Evolutionary conservation across 129 eudicot species (phyloP), one percentile per base, ranked within the genome.

Genomic region (Solidago caesia): DNA sequence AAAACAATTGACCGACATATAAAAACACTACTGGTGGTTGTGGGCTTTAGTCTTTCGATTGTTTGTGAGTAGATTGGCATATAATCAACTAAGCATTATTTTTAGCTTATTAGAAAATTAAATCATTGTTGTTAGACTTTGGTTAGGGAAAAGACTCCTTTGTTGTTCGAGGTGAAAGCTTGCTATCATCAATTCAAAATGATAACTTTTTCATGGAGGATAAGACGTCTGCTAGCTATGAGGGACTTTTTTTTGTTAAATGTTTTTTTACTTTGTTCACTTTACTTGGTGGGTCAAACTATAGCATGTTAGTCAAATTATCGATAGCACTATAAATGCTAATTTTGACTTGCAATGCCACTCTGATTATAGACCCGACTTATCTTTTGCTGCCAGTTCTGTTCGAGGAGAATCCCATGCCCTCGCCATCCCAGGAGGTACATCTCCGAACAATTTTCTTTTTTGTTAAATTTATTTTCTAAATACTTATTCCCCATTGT

Each of bases 171-270:
- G 92, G 98, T 56, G 86, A 92, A 88, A 83, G 80, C 76, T 78
- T 87, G 16, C 53, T 81, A 33, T 88, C 92, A 58, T 81, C 90
- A 87, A 62, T 65, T 25, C 73, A 75, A 25, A 96, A 81, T 59
- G 96, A 86, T 65, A 79, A 70, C 78, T 92, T 92, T 69, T 74
- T 79, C n/a, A 74, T 79, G 64, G 96, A 87, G 25, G 89, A 85
- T 67, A 81, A 82, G 79, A 77, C 75, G 64, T 69, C 86, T 70
- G 67, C 85, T 57, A 80, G 47, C 77, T 75, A 78, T 29, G 90
- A 89, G 98, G 98, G 89, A 78, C 53, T 69, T 73, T 59, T 46
- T 2, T 63, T 56, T 10, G n/a, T 7, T 26, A 12, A 66, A 4
- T 5, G 2, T 15, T 57, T 5, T 70, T 13, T 51, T 74, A 47